Conservation (phyloP, 805 yeast genomes). For the Starmerella gropengiesseri region DNA sequence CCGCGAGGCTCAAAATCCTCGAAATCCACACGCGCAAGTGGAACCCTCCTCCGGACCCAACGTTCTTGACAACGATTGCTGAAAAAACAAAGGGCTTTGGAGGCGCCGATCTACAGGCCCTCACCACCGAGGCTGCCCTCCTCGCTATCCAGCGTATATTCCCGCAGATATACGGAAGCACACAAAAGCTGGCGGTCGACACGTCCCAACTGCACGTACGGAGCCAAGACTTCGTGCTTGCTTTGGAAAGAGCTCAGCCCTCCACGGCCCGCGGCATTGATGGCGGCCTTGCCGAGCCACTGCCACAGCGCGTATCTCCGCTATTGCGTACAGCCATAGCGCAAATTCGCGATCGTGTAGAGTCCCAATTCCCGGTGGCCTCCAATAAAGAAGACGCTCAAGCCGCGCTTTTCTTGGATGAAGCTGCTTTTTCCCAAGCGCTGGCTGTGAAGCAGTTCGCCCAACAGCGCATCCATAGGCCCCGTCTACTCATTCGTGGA, state of each 20-base stretch:
- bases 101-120: slow-evolving; percentile 90
- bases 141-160: slow-evolving; percentile 81
- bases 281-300: slow-evolving; percentile 51
- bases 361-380: slow-evolving; percentile 9
- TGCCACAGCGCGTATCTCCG: slow-evolving; percentile 63
- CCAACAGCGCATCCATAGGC: slow-evolving; percentile 65
- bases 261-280: slow-evolving; percentile 82
- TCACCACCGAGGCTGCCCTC: slow-evolving; percentile 92
- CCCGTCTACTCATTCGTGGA: slow-evolving; percentile 68
- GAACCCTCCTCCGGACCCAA: slow-evolving; percentile 57
- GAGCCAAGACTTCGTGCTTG: slow-evolving; percentile 75
- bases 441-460: slow-evolving; percentile 45
- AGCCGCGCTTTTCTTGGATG: slow-evolving; percentile 34
- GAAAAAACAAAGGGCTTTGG: slow-evolving; percentile 88
- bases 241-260: slow-evolving; percentile 79
- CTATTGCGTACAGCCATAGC: slow-evolving; percentile 38
- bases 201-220: slow-evolving; percentile 60
- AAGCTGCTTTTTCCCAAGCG: slow-evolving; percentile 52
- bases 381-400: slow-evolving; percentile 4
- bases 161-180: slow-evolving; percentile 80
- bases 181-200: slow-evolving; percentile 62
- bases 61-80: slow-evolving; percentile 58
- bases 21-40: slow-evolving; percentile 81
- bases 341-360: not conserved
- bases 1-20: slow-evolving; percentile 68